A percentile compares a stretch with the other conserved stretches of the same genome.
phyloP scores from a whole-genome alignment of 2,329 filamentous ascomycete genomes.

The Venturia nashicola region DNA sequence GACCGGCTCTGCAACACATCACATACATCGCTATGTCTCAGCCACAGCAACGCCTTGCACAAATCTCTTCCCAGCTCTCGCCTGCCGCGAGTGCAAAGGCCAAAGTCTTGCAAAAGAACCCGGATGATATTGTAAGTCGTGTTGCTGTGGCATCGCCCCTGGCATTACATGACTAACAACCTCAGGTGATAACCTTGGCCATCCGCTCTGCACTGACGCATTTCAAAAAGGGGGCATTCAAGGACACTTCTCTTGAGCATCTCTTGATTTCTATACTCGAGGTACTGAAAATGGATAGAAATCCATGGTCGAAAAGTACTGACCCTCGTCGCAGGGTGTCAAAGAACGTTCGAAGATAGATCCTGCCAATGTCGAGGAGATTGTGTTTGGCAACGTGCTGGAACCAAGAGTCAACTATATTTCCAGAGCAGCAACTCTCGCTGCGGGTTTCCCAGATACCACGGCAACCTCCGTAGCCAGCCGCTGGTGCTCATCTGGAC shows the following conservation, averaged over 20 bases:
- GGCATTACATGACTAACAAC: not conserved
- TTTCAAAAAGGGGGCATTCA: constrained; percentile 3
- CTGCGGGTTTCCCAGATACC: constrained; percentile 78
- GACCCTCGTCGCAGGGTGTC: not conserved
- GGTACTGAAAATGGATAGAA: not conserved
- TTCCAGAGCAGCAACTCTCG: constrained; percentile 50
- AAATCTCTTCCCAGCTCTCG: constrained; percentile 5
- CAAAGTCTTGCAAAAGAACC: constrained; percentile 7
- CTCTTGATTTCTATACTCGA: constrained; percentile 3
- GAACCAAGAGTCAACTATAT: constrained; percentile 56
- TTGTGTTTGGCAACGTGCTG: constrained; percentile 83
- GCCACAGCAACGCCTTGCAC: constrained; percentile 8
- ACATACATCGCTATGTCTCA: not conserved
- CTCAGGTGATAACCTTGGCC: constrained; percentile 5
- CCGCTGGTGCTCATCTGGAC: constrained; percentile 84
- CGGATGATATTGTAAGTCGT: constrained; percentile 7
- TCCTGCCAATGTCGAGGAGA: constrained; percentile 77
- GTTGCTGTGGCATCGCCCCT: not conserved
- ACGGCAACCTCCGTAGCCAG: constrained; percentile 78
- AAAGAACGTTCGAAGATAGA: constrained; percentile 66
- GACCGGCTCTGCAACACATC: no score
- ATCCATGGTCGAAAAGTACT: not conserved
- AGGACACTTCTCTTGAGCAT: constrained; percentile 5
- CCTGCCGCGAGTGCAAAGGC: not conserved
- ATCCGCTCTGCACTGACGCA: constrained; percentile 9